A percentile compares a stretch with the other conserved stretches of the same genome.
Evolutionary conservation across 306 rosid genomes (phyloP).

Genomic region (Pyrus pyrifolia): DNA sequence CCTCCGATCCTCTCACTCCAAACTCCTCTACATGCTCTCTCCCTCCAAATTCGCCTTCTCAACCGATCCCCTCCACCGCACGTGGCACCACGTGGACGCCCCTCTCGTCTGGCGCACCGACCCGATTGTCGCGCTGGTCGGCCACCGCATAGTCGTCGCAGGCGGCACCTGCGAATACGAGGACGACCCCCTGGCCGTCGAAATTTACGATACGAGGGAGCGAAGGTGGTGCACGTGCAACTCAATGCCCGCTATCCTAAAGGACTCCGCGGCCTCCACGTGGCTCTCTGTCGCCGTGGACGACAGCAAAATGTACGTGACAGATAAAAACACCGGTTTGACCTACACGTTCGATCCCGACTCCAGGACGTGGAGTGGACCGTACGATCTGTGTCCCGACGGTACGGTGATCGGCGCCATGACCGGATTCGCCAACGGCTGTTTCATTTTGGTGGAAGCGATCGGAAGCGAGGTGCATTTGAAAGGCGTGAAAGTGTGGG

Average conservation of each 20-base stretch:
- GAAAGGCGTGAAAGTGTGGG: conserved; percentile 44
- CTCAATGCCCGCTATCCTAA: conserved; percentile 44
- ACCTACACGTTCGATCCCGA: conserved; percentile 42
- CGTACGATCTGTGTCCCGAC: conserved; percentile 37
- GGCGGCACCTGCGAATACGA: conserved; percentile 57
- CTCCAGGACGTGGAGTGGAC: conserved; percentile 46
- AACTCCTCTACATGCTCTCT: conserved; percentile 50
- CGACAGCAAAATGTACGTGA: conserved; percentile 33
- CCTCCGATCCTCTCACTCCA: conserved; percentile 63
- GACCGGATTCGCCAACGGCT: conserved; percentile 18
- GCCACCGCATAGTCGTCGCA: conserved; percentile 23
- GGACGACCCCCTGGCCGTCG: conserved; percentile 61
- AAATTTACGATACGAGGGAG: conserved; percentile 32
- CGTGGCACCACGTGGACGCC: conserved; percentile 38
- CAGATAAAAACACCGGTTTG: conserved; percentile 31
- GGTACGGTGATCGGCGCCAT: conserved; percentile 10
- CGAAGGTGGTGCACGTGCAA: conserved; percentile 38
- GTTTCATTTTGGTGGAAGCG: conserved; percentile 46
- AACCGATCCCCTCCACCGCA: conserved; percentile 45
- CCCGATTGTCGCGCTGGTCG: conserved; percentile 51
- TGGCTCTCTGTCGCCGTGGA: conserved; percentile 51
- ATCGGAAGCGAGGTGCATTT: conserved; percentile 32
- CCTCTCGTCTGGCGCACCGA: conserved; percentile 53
- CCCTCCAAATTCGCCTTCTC: conserved; percentile 47
- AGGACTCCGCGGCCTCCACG: conserved; percentile 40